Percentiles rank a stretch among this genome's conserved stretches.
Evolutionary conservation across 2,329 filamentous ascomycete genomes (phyloP).

Genomic region (Diaporthe amygdali): DNA sequence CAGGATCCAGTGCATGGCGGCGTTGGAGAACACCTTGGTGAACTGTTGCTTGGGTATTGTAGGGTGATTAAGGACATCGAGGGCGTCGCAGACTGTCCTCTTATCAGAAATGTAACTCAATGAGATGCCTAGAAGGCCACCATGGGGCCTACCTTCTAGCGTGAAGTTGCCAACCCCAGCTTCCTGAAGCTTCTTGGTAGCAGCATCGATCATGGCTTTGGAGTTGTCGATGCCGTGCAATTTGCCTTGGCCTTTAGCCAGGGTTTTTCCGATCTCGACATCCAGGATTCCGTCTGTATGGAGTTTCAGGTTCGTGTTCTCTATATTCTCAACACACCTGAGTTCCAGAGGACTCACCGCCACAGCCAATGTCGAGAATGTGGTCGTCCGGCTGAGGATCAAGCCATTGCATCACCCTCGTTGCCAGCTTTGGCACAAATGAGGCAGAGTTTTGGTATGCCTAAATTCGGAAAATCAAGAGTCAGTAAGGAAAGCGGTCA

Average conservation of each 20-base stretch:
- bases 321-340: background rate
- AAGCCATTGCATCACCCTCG: slow-evolving; percentile 63
- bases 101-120: background rate
- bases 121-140: background rate
- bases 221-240: slow-evolving; percentile 66
- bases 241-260: slow-evolving; percentile 50
- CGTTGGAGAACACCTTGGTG: slow-evolving; percentile 69
- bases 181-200: slow-evolving; percentile 45
- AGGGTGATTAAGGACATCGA: slow-evolving; percentile 40
- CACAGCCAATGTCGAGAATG: slow-evolving; percentile 69
- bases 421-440: slow-evolving; percentile 67
- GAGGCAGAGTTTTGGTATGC: slow-evolving; percentile 66
- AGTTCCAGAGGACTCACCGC: slow-evolving; percentile 47
- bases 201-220: slow-evolving; percentile 60
- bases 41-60: slow-evolving; percentile 44
- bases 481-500: slow-evolving; percentile 23
- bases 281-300: background rate
- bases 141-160: slow-evolving; percentile 46
- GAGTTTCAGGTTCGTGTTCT: background rate
- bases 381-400: slow-evolving; percentile 62
- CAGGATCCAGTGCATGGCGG: slow-evolving; percentile 72
- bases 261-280: slow-evolving; percentile 52
- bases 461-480: slow-evolving; percentile 39
- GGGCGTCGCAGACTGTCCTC: slow-evolving; percentile 51
- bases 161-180: slow-evolving; percentile 41